phyloP scores from a whole-genome alignment of 1,284 basidiomycete species.

The Naganishia sp. region DNA sequence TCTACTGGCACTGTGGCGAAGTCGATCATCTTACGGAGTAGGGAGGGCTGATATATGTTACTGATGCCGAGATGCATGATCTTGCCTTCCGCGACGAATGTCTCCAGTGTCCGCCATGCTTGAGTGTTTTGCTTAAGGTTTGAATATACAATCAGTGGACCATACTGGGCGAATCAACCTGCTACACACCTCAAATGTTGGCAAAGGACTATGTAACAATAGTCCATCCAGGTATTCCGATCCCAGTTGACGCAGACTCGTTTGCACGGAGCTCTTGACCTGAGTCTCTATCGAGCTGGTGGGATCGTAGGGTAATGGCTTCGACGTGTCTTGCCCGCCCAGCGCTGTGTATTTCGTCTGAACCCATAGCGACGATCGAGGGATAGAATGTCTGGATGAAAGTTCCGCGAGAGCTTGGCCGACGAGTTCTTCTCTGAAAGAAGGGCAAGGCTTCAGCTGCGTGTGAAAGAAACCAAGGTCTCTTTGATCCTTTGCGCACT shows the following conservation, averaged over 20 bases:
- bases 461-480: neutral
- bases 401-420: constrained; percentile 67
- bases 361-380: constrained; percentile 65
- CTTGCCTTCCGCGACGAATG: constrained; percentile 64
- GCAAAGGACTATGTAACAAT: constrained; percentile 72
- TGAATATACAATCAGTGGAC: neutral
- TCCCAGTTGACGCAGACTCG: constrained; percentile 66
- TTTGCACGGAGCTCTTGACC: constrained; percentile 64
- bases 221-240: constrained; percentile 72
- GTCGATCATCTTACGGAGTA: constrained; percentile 61
- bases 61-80: constrained; percentile 70
- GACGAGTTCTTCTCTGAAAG: constrained; percentile 69
- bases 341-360: constrained; percentile 81
- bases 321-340: constrained; percentile 66
- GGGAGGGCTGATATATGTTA: constrained; percentile 67
- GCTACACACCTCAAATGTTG: constrained; percentile 54
- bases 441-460: neutral
- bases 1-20: constrained; percentile 59
- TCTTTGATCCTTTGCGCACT: constrained; percentile 27
- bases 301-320: constrained; percentile 72
- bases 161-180: neutral
- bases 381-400: constrained; percentile 59
- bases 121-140: constrained; percentile 59
- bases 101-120: constrained; percentile 66
- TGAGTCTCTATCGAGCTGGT: constrained; percentile 62